These are phyloP conservation scores for Pythium dissimile DNA, from an alignment of 352 stramenopile species.

Conservation along the genomic window DNA sequence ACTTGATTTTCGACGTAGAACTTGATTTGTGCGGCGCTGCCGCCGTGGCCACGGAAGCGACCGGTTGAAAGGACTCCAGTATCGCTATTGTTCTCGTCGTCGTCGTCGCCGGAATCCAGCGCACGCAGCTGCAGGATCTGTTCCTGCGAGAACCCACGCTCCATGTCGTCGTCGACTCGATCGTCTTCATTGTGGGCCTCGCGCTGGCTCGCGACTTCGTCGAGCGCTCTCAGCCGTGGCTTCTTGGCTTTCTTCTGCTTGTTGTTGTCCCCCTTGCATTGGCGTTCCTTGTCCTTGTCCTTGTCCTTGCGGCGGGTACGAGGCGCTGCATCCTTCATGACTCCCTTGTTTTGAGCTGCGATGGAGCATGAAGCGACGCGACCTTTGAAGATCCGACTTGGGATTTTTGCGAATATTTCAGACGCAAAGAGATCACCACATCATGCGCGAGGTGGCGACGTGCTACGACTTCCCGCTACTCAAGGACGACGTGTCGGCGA, in stretches of 20 bases:
- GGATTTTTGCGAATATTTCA: too few species aligned
- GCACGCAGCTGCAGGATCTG: slow-evolving; percentile 19
- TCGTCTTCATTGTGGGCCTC: not conserved
- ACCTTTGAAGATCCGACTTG: slow-evolving; percentile 12
- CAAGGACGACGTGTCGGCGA: slow-evolving; percentile 66
- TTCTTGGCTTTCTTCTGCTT: slow-evolving; percentile 2
- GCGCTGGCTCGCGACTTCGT: not conserved
- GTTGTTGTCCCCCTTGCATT: too few species aligned
- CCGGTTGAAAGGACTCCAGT: too few species aligned
- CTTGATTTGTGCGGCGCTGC: not conserved
- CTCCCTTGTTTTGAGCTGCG: not conserved
- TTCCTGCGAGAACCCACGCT: slow-evolving; percentile 13
- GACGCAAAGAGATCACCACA: not conserved
- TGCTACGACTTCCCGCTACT: slow-evolving; percentile 74
- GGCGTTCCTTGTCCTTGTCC: not conserved
- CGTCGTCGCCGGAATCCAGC: slow-evolving; percentile 10
- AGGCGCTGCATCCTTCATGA: too few species aligned
- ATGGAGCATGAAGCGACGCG: slow-evolving; percentile 12
- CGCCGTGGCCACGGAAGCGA: not conserved
- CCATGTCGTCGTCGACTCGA: not conserved
- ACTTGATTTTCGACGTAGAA: slow-evolving; percentile 46
- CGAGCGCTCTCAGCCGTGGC: not conserved
- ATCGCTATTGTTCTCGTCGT: slow-evolving; percentile 5
- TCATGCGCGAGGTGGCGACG: slow-evolving; percentile 25
- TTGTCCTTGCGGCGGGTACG: not conserved